Percentiles rank a stretch among this genome's conserved stretches.
Evolutionary conservation across 768 basidiomycete genomes (phyloP).

Genomic region (Naganishia randhawae): DNA sequence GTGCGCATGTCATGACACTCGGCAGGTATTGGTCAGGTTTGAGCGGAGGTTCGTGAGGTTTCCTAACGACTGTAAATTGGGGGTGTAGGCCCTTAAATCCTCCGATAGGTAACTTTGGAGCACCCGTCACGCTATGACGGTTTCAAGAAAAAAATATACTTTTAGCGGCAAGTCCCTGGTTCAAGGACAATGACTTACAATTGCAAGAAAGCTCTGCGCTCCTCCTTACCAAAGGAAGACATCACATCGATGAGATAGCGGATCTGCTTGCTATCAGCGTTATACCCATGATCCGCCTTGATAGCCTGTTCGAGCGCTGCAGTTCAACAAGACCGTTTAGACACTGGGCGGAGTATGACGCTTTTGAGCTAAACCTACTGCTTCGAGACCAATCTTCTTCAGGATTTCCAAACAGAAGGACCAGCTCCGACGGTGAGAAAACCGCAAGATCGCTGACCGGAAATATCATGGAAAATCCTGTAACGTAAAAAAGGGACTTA

Average conservation of each 20-base stretch:
- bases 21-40: constrained; percentile 91
- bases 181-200: constrained; percentile 55
- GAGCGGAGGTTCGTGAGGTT: constrained; percentile 62
- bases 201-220: constrained; percentile 83
- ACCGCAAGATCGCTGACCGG: constrained; percentile 83
- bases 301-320: constrained; percentile 79
- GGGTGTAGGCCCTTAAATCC: constrained; percentile 95
- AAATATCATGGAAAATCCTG: constrained; percentile 68
- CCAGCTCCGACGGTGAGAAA: constrained; percentile 91
- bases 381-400: constrained; percentile 97
- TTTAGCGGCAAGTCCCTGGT: no score
- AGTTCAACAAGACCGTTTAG: neutral
- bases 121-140: constrained; percentile 71
- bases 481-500: neutral
- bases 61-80: constrained; percentile 89
- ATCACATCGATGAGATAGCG: constrained; percentile 81
- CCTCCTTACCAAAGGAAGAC: constrained; percentile 67
- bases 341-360: neutral
- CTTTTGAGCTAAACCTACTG: constrained; percentile 59
- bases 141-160: neutral
- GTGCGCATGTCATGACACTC: constrained; percentile 93
- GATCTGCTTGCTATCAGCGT: constrained; percentile 87
- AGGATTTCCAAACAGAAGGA: constrained; percentile 88
- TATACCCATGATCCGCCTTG: constrained; percentile 98
- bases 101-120: constrained; percentile 91